Conservation (phyloP, 1,284 basidiomycete species). For the Filobasidium uniguttulatum region DNA sequence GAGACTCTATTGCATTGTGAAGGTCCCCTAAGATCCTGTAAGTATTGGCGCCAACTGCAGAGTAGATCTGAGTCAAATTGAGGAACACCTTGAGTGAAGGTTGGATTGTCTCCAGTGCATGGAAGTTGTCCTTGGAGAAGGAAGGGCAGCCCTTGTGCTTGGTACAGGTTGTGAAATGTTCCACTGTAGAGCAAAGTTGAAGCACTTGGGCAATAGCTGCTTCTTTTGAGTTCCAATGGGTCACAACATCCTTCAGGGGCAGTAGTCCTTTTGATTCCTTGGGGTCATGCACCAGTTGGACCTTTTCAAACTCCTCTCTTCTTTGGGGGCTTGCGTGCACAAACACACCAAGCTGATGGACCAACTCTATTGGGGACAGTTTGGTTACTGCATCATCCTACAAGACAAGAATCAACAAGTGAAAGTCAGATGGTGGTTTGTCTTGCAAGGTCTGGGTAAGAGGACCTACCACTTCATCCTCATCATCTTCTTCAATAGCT, state of each 20-base stretch:
- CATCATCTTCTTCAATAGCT: too few species aligned
- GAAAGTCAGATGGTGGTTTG: too few species aligned
- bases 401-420: too few species aligned
- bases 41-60: not conserved
- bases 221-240: slow-evolving; percentile 2
- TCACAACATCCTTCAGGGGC: not conserved
- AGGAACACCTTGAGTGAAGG: not conserved
- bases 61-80: not conserved
- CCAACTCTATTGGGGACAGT: not conserved
- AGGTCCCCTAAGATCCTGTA: not conserved
- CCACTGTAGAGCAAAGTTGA: not conserved
- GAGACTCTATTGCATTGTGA: not conserved
- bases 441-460: too few species aligned
- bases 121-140: not conserved
- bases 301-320: not conserved
- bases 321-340: not conserved
- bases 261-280: not conserved
- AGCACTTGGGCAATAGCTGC: not conserved
- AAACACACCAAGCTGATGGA: slow-evolving; percentile 1
- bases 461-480: not conserved
- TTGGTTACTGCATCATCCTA: too few species aligned
- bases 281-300: not conserved
- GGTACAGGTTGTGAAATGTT: not conserved
- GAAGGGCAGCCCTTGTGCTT: not conserved
- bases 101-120: not conserved